Evolutionary conservation across 148 eudicot genomes (phyloP).

Genomic region (Chenopodium berlandieri): DNA sequence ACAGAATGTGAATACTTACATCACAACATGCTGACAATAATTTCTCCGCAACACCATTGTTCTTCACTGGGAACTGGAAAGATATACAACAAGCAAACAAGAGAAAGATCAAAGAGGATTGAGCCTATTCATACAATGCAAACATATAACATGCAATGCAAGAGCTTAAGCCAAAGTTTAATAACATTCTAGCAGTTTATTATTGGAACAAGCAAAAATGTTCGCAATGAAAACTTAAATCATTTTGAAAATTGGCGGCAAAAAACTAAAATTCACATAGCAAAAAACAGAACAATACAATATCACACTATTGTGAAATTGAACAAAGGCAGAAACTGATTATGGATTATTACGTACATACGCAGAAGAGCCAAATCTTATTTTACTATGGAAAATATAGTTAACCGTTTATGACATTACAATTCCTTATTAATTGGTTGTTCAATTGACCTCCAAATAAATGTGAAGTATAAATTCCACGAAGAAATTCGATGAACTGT

Average conservation of each 20-base stretch:
- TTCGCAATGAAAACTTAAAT: neutral
- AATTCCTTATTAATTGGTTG: too few relatives aligned
- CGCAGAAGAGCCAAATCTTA: neutral
- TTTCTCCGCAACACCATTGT: constrained; percentile 61
- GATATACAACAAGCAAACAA: neutral
- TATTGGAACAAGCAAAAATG: neutral
- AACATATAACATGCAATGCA: neutral
- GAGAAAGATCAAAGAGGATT: neutral
- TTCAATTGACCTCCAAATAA: too few relatives aligned
- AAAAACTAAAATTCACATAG: neutral
- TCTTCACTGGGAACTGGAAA: constrained; percentile 54
- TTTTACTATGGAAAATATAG: too few relatives aligned
- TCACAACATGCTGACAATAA: constrained; percentile 70
- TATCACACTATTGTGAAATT: neutral
- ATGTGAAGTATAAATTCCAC: too few relatives aligned
- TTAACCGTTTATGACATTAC: neutral
- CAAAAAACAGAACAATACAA: neutral
- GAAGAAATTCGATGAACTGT: too few relatives aligned
- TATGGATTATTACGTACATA: neutral
- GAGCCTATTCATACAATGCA: neutral
- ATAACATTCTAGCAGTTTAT: neutral
- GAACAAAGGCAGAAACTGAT: neutral
- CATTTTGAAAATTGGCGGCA: neutral
- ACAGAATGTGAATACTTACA: constrained; percentile 38
- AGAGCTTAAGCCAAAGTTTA: neutral